Conservation (phyloP, 2,329 filamentous ascomycete genomes). For the Claviceps paspali region DNA sequence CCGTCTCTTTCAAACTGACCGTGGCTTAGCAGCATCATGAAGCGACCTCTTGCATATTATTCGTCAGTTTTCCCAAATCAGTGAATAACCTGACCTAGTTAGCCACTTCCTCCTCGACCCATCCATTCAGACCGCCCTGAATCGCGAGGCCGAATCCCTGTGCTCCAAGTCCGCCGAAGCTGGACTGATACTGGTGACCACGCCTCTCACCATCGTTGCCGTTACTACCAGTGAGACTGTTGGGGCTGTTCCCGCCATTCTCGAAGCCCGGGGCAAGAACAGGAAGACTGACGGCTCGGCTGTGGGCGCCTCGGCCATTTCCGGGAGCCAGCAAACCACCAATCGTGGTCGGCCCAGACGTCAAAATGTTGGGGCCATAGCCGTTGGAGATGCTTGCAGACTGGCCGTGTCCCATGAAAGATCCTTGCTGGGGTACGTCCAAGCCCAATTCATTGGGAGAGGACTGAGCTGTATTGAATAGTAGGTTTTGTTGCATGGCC, state of each 20-base stretch:
- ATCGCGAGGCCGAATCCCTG: conserved; percentile 45
- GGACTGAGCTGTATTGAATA: conserved; percentile 60
- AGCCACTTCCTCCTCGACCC: conserved; percentile 51
- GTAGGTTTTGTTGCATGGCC: conserved; percentile 60
- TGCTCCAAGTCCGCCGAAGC: conserved; percentile 43
- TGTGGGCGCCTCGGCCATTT: conserved; percentile 46
- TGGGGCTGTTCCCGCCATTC: conserved; percentile 39
- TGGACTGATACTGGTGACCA: conserved; percentile 51
- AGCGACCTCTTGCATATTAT: background rate
- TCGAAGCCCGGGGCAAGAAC: conserved; percentile 49
- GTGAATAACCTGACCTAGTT: conserved; percentile 26
- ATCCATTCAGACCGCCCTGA: conserved; percentile 48
- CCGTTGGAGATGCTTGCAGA: conserved; percentile 53
- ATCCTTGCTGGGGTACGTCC: conserved; percentile 46
- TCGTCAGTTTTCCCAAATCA: background rate
- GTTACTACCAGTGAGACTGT: conserved; percentile 29
- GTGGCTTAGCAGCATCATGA: background rate
- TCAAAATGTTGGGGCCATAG: conserved; percentile 36
- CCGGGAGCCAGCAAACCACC: conserved; percentile 64
- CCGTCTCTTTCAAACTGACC: conserved; percentile 10
- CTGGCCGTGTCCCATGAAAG: conserved; percentile 45
- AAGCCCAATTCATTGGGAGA: conserved; percentile 40
- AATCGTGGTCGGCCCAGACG: conserved; percentile 50
- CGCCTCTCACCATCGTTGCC: conserved; percentile 38
- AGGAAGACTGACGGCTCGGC: conserved; percentile 78